Evolutionary conservation across 805 yeast species (phyloP), one percentile per base, ranked within the genome.

Genomic region (Suhomyces faveliae): DNA sequence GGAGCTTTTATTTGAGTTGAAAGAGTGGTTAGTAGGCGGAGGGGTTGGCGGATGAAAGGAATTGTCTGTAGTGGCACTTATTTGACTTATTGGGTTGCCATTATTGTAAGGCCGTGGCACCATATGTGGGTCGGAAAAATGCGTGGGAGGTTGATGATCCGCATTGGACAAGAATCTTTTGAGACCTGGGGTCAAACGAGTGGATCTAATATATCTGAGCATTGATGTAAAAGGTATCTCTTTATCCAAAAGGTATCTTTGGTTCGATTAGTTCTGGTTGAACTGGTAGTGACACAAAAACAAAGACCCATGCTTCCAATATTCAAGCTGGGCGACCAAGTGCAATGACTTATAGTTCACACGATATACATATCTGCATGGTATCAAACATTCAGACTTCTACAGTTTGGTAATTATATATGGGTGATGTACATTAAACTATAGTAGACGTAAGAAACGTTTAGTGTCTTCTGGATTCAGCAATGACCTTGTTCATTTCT

Each of bases 401-500:
- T 37, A 37, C 25, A n/a, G 21, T 11, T 35, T 19, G 20, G 12
- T 15, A 19, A 29, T 42, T 42, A 42, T 42, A 42, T 42, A 21
- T 37, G 40, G 51, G 45, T 44, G 50, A 51, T 47, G 52, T 51
- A 47, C 53, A 51, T 53, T 50, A 50, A 40, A 25, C 44, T 50
- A 50, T 49, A 49, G 35, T 40, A 37, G 39, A 45, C 43, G 21
- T n/a, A 21, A 24, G 29, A 46, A 48, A 52, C 56, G 57, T 60
- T 78, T 85, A 85, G 76, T 87, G 94, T 83, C 89, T 87, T 85
- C 97, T 91, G 67, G 97, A 83, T 79, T 91, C 96, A 75, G 96
- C 87, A 78, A 92, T 92, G 83, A 92, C 83, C 75, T 80, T 77
- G 86, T 81, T 89, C 91, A 95, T 87, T 80, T 91, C 97, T 81